Conservation (phyloP, 352 stramenopile genomes). For the Phytophthora uliginosa region DNA sequence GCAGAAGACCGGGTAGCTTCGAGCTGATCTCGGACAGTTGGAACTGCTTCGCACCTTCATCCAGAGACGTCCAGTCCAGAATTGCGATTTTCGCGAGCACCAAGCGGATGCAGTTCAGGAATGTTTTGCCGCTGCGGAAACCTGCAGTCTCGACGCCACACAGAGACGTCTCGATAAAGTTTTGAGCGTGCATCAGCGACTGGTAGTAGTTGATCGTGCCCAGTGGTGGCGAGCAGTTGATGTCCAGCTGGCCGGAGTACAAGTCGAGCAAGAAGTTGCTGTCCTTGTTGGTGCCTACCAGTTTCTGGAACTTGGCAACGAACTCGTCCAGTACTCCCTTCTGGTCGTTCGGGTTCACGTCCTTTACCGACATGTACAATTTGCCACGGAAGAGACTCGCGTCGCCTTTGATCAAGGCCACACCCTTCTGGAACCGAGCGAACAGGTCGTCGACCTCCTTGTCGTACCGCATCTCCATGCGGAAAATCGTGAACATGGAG, state of each 20-base stretch:
- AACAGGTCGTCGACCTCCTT: conserved; percentile 85
- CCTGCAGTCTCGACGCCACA: conserved; percentile 26
- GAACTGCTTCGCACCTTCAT: conserved; percentile 67
- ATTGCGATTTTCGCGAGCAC: conserved; percentile 85
- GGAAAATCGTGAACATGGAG: conserved; percentile 74
- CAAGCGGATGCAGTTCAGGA: conserved; percentile 79
- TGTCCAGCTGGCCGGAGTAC: conserved; percentile 68
- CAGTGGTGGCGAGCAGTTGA: conserved; percentile 81
- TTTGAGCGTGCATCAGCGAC: conserved; percentile 59
- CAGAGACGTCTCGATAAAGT: conserved; percentile 34
- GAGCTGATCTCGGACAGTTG: conserved; percentile 61
- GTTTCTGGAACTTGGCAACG: conserved; percentile 53
- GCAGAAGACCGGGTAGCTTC: conserved; percentile 57
- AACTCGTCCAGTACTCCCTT: conserved; percentile 65
- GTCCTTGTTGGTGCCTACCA: conserved; percentile 65
- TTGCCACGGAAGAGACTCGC: conserved; percentile 65
- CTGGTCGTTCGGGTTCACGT: conserved; percentile 84
- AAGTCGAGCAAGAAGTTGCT: conserved; percentile 73
- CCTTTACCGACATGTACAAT: conserved; percentile 84
- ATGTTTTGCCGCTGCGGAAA: conserved; percentile 60
- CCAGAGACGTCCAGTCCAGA: conserved; percentile 82
- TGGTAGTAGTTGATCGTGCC: conserved; percentile 68
- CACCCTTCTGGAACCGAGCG: conserved; percentile 71
- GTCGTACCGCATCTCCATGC: conserved; percentile 81
- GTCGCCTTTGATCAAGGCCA: conserved; percentile 72